A percentile compares a stretch with the other conserved stretches of the same genome.
Conservation (phyloP, 257 asterid species). For the Knoxia roxburghii region DNA sequence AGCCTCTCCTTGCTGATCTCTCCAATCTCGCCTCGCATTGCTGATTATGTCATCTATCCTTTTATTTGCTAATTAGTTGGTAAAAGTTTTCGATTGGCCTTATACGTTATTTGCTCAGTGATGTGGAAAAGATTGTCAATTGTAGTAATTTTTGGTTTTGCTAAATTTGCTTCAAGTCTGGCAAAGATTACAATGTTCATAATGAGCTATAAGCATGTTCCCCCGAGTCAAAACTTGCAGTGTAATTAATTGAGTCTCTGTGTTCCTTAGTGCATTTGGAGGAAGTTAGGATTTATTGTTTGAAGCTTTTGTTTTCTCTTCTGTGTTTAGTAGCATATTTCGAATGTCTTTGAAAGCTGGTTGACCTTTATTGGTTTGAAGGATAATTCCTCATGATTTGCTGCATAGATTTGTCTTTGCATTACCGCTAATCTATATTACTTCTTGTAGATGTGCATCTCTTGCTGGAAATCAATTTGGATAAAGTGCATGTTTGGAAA, state of each 20-base stretch:
- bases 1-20: no score
- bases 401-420: conserved; percentile 3
- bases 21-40: no score
- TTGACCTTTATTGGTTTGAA: background rate
- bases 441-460: conserved; percentile 63
- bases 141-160: background rate
- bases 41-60: background rate
- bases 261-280: background rate
- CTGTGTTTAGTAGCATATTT: background rate
- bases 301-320: background rate
- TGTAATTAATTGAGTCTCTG: no score
- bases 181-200: background rate
- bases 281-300: background rate
- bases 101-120: background rate
- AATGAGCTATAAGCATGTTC: background rate
- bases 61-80: background rate
- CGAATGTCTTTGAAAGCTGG: background rate
- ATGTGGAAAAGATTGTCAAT: background rate
- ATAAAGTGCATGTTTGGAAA: conserved; percentile 91
- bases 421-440: conserved; percentile 8
- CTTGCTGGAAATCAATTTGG: conserved; percentile 81
- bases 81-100: background rate
- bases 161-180: background rate
- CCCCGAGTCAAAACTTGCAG: background rate
- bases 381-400: conserved; percentile 8